Percentiles rank a stretch among this genome's conserved stretches.
phyloP scores from a whole-genome alignment of 2,329 filamentous ascomycete species.

The Fusarium sp. region DNA sequence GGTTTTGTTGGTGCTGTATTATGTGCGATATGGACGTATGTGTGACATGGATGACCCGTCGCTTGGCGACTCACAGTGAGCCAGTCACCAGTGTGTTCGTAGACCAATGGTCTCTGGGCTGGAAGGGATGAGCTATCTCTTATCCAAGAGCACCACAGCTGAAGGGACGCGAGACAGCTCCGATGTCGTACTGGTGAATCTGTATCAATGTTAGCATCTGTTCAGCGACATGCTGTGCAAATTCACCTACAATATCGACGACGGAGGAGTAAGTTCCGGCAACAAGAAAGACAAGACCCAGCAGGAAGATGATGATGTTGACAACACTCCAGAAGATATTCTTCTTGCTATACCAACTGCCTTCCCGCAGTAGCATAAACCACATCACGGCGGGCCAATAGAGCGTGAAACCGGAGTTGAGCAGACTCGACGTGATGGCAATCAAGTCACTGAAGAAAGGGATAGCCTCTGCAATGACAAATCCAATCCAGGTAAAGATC shows the following conservation, averaged over 20 bases:
- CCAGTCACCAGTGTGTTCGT: background rate
- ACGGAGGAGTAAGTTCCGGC: conserved; percentile 32
- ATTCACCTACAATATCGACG: conserved; percentile 27
- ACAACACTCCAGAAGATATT: conserved; percentile 27
- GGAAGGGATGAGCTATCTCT: background rate
- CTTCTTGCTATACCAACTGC: conserved; percentile 34
- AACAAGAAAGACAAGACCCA: conserved; percentile 35
- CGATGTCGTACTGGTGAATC: conserved; percentile 32
- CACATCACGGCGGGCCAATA: conserved; percentile 54
- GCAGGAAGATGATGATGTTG: conserved; percentile 32
- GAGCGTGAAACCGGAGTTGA: conserved; percentile 57
- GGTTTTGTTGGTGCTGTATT: conserved; percentile 37
- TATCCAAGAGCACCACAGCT: conserved; percentile 30
- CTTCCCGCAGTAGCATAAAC: conserved; percentile 51
- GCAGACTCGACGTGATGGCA: conserved; percentile 58
- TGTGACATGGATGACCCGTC: conserved; percentile 34
- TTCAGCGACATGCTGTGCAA: accelerated
- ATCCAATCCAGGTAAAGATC: conserved; percentile 58
- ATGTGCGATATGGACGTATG: conserved; percentile 33
- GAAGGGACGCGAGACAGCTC: conserved; percentile 30
- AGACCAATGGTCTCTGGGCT: background rate
- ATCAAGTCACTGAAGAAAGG: conserved; percentile 77
- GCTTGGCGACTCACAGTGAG: conserved; percentile 7
- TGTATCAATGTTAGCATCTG: conserved; percentile 1
- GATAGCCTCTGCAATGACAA: conserved; percentile 71